phyloP scores from a whole-genome alignment of 2,329 filamentous ascomycete species.

The Atkinsonella texensis region DNA sequence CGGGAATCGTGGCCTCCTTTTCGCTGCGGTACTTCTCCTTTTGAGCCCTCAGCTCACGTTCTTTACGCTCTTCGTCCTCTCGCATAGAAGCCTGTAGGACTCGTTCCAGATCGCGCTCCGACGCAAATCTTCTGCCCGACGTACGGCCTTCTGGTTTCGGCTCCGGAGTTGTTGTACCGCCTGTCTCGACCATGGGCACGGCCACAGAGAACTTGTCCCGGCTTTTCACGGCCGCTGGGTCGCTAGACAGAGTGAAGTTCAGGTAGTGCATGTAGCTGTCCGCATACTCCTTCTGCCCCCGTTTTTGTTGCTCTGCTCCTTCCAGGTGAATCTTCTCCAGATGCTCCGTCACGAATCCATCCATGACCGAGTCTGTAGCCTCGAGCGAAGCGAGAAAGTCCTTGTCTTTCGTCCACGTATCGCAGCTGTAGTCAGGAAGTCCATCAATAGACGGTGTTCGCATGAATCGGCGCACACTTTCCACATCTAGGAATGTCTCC shows the following conservation, averaged over 20 bases:
- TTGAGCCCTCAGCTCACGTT: slow-evolving; percentile 51
- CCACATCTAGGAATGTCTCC: slow-evolving; percentile 36
- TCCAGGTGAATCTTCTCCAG: slow-evolving; percentile 29
- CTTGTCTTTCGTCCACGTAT: slow-evolving; percentile 36
- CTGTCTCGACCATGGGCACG: slow-evolving; percentile 22
- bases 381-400: slow-evolving; percentile 29
- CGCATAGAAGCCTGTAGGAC: slow-evolving; percentile 60
- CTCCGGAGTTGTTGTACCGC: slow-evolving; percentile 34
- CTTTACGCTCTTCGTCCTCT: slow-evolving; percentile 57
- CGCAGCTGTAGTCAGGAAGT: slow-evolving; percentile 34
- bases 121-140: slow-evolving; percentile 46
- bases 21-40: slow-evolving; percentile 62
- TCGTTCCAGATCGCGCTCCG: slow-evolving; percentile 61
- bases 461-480: slow-evolving; percentile 38
- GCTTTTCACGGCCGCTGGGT: slow-evolving; percentile 41
- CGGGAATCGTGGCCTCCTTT: slow-evolving; percentile 63
- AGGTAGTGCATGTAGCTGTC: slow-evolving; percentile 40
- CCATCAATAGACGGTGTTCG: slow-evolving; percentile 42
- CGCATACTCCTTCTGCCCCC: slow-evolving; percentile 29
- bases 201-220: slow-evolving; percentile 39
- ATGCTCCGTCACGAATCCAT: slow-evolving; percentile 33
- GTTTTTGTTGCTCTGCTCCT: slow-evolving; percentile 25
- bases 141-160: slow-evolving; percentile 45
- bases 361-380: slow-evolving; percentile 26
- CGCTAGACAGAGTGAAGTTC: slow-evolving; percentile 42